Evolutionary conservation across 139 green algal species (phyloP).

Genomic region (Chlamydomonas eustigma): DNA sequence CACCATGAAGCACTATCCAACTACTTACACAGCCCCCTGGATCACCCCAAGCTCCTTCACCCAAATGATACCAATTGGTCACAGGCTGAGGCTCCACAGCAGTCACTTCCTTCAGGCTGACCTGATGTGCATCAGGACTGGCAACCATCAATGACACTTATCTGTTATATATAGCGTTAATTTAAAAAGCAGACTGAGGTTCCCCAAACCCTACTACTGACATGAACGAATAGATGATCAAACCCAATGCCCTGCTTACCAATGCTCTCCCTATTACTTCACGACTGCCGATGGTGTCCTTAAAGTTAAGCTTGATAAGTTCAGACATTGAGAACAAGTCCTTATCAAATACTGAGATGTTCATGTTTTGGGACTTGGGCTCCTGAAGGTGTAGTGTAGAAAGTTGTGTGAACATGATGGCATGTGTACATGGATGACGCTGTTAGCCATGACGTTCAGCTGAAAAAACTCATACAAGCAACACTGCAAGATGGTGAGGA

Average conservation of each 20-base stretch:
- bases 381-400: not conserved
- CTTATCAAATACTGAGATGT: not conserved
- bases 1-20: not conserved
- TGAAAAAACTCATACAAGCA: too few species aligned
- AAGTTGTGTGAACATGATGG: too few species aligned
- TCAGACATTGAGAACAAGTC: not conserved
- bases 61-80: not conserved
- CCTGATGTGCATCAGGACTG: too few species aligned
- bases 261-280: not conserved
- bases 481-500: too few species aligned
- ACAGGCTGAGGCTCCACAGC: not conserved
- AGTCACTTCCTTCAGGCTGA: not conserved
- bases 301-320: not conserved
- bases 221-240: too few species aligned
- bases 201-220: too few species aligned
- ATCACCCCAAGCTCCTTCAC: not conserved
- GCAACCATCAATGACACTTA: too few species aligned
- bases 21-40: not conserved
- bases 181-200: too few species aligned
- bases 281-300: not conserved
- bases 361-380: not conserved
- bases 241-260: not conserved
- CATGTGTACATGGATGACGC: too few species aligned
- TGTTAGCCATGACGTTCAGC: too few species aligned
- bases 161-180: too few species aligned